Base-by-base conservation (phyloP, 169 alveolate genomes). In the Plasmodium gaboni region DNA sequence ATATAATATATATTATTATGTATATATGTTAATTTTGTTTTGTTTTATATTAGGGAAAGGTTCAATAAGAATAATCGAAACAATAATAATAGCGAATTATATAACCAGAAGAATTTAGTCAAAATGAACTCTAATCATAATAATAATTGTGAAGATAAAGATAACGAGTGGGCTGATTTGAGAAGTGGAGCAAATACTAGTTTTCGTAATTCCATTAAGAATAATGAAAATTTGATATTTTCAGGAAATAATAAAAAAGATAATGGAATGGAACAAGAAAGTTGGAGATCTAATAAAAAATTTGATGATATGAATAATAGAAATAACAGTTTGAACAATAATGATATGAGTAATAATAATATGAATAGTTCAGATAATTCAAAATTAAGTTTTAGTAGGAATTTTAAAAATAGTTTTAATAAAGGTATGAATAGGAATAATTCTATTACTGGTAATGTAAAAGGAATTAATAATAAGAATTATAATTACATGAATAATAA, bases 201-300 rank as follows among this genome's bases (percentile, higher is more conserved):
- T 17, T 78, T 28, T 65, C 64, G 89, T 38, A 65, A 65, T 78
- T 46, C 89, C 50, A 78, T 48, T 78, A 78, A 65, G 63, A 10
- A 50, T 50, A 51, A 8, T 24, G 89, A 78, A 13, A 65, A 51
- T 44, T 38, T n/a, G 65, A 44, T 15, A 1, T 74, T 74, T 74
- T 15, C 46, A n/a, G 15, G 73, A 8, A 44, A 50, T 57, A 78
- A 78, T 78, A 78, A 78, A 53, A 78, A 53, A 24, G 57, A 44
- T 19, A 15, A 48, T 26, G 19, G 48, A n/a, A 65, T 50, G 44
- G 70, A 78, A 8, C 55, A 78, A 22, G 70, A 59, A 50, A 63
- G 65, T 55, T 64, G 89, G 89, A 78, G 89, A 55, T n/a, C 12
- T 19, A 67, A 78, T 7, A 57, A 78, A 51, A 57, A 50, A 5